Base-by-base conservation (phyloP, 805 yeast genomes). In the Saitoella complicata region DNA sequence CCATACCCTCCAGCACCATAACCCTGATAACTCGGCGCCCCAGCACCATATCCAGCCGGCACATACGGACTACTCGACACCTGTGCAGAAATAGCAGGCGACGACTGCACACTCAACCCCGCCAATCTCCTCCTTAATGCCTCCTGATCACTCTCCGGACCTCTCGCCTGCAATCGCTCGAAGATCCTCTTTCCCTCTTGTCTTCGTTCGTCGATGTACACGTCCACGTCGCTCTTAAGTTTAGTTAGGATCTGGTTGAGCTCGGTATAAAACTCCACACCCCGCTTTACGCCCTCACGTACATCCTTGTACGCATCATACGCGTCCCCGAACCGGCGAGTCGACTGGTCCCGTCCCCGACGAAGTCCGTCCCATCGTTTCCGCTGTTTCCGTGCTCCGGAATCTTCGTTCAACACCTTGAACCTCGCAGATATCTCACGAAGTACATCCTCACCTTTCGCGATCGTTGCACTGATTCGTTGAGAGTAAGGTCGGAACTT, bases 401-500 rank as follows among this genome's bases (percentile, higher is more conserved):
- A 79, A 49, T 39, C 63, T 56, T 43, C 63, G 51, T 66, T 75
- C 61, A 44, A 65, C 52, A 50, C 68, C 61, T 56, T 72, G 32
- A 79, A 63, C 31, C 76, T 58, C 12, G 37, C 29, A 7, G 46
- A 10, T 3, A 33, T 33, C 11, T 33, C 36, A 10, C 36, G 4
- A 9, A 33, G 36, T 33, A 33, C 10, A 2, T 62, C 60, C 29
- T 69, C 68, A 58, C 87, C 95, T 43, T 75, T 75, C 37, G 69
- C 70, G n/a, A 80, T 68, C 7, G 87, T 72, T 1, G 75, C 72
- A 35, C 76, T 81, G 30, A 88, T 63, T 45, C 93, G 72, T 1
- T 71, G 68, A 43, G 75, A 75, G 50, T 74, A 76, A 0, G 80
- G 79, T 35, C 72, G 73, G 59, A 85, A 88, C 60, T 88, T 88